Base-by-base conservation (phyloP, 768 basidiomycete species). In the Lactifluus echinatus region DNA sequence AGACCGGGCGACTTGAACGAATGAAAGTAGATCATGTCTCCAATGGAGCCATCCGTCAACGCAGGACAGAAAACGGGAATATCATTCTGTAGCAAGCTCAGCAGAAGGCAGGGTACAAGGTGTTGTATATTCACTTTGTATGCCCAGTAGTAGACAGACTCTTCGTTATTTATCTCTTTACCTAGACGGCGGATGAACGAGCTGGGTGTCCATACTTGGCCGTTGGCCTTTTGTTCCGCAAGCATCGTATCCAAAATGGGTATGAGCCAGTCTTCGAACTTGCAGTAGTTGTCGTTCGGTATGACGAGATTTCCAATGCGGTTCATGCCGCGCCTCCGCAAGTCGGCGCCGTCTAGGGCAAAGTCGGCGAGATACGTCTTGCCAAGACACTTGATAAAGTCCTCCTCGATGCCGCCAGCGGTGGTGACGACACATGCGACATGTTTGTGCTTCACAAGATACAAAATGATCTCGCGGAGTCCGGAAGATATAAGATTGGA, bases 1-100 rank as follows among this genome's bases (percentile, higher is more conserved):
- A 99, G 78, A 11, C 87, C 88, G 1, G 89, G 90, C 43, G 80
- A 81, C 60, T 82, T 80, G 78, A 93, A 99, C 12, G 93, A 94
- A 72, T 98, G 96, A 69, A 98, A 98, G 72, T 97, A 99, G 37
- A 98, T 85, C 94, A 98, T 97, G 70, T 99, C 96, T 55, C 96
- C 96, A 55, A 99, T 79, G 0, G 96, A 98, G 11, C 96, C 96
- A 67, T 99, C 96, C 26, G 96, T 99, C 47, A 99, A 74, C 1
- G 96, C 96, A 23, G 96, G 96, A 69, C 96, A 99, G 74, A 97
- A 99, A 46, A 98, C 93, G 8, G 96, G 96, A 55, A 98, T 98
- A 64, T 97, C 77, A 72, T 99, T 98, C 96, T 99, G 72, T 45
- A 60, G 57, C 61, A 72, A 69, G 53, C 61, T 63, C 48, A 53